phyloP scores from a whole-genome alignment of 176 grass and related monocot genomes.

The Rhynchospora breviuscula region DNA sequence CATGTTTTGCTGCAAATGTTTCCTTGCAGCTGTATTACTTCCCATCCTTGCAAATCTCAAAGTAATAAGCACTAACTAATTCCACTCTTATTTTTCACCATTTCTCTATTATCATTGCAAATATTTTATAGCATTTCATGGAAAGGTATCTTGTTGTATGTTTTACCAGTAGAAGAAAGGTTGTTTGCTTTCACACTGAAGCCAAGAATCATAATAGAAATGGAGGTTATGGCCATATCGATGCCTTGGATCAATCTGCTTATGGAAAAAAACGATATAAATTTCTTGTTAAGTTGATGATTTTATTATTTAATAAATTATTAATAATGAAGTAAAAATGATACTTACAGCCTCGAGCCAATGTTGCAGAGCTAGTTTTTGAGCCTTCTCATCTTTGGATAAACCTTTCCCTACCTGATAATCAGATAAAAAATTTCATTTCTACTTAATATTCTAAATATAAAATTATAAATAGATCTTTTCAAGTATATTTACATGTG shows the following conservation, averaged over 20 bases:
- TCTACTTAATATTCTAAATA: neutral
- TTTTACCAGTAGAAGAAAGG: constrained; percentile 96
- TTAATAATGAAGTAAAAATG: neutral
- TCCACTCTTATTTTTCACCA: constrained; percentile 1
- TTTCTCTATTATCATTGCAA: neutral
- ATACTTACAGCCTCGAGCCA: constrained; percentile 76
- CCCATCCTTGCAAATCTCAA: neutral
- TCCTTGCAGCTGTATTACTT: neutral
- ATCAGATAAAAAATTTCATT: neutral
- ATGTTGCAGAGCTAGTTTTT: constrained; percentile 72
- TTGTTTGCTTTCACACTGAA: constrained; percentile 72
- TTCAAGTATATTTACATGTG: neutral
- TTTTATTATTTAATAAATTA: neutral
- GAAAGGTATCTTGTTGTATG: neutral
- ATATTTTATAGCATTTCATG: neutral
- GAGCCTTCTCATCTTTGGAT: constrained; percentile 71
- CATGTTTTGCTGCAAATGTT: neutral
- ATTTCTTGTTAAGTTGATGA: neutral
- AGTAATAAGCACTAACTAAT: neutral
- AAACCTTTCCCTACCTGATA: constrained; percentile 73
- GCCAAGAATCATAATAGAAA: constrained; percentile 90
- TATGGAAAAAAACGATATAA: constrained; percentile 15
- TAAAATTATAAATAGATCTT: neutral
- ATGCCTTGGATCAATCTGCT: constrained; percentile 86
- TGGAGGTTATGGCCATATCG: constrained; percentile 91